Evolutionary conservation across 352 stramenopile species (phyloP), one percentile per base, ranked within the genome.

Genomic region (Nothophytophthora sp.): DNA sequence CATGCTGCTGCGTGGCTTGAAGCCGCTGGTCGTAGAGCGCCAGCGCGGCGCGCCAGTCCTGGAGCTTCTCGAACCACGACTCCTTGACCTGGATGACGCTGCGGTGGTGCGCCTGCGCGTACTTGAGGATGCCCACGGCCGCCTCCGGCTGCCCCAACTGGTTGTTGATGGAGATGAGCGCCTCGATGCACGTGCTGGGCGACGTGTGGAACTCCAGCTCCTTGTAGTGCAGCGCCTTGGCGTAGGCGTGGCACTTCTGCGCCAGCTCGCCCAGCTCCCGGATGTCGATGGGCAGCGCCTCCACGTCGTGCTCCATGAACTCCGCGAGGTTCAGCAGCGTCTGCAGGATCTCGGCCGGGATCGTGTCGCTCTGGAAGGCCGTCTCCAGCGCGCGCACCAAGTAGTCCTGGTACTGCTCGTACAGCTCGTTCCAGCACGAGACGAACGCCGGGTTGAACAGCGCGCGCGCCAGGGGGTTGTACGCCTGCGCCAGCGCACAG

Each of bases 241-340:
- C 97, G 53, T 99, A 99, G 28, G 97, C 98, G 70, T 99, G 96
- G 51, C 96, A 99, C 50, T 98, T 98, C 50, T 99, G 80, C 5
- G 97, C 97, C 15, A 99, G 77, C 45, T 98, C 94, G 5, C 96
- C 97, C 4, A 99, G 80, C 18, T 98, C 72, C 1, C 91, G 86
- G 60, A 99, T 99, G 60, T 99, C 95, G 55, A 99, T 99, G 12
- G 97, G 96, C 32, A 99, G 68, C 13, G 84, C 81, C 65, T 98
- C 86, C 48, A 98, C 96, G 55, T 99, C 96, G 52, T 99, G 96
- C 72, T 99, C 97, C 96, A 99, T 99, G 48, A 99, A 99, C 80
- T 99, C 98, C 5, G 96, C 97, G 13, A 99, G 76, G 62, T 99
- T 99, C 11, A 99, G 69, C 25, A 99, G 77, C 25, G 91, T 95